phyloP scores from a whole-genome alignment of 768 basidiomycete genomes.

The Leccinum disarticulatum region DNA sequence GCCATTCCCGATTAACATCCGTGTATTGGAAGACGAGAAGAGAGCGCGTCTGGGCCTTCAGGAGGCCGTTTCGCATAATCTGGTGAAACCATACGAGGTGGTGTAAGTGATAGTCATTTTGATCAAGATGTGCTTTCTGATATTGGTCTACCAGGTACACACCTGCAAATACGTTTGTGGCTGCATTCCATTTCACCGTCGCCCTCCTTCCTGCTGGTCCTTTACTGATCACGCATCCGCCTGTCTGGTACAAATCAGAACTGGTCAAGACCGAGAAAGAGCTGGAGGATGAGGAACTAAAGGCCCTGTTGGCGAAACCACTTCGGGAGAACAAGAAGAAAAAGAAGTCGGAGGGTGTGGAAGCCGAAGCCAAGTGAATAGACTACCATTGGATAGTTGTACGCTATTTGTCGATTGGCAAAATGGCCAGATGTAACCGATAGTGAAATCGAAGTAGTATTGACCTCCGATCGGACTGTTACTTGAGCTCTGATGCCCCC shows the following conservation, averaged over 20 bases:
- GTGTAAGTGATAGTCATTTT: slow-evolving; percentile 51
- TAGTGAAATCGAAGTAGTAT: slow-evolving; percentile 9
- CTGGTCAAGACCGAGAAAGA: slow-evolving; percentile 88
- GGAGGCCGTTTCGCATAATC: slow-evolving; percentile 92
- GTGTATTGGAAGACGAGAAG: slow-evolving; percentile 93
- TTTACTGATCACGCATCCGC: slow-evolving; percentile 80
- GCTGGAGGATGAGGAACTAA: slow-evolving; percentile 84
- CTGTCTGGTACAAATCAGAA: slow-evolving; percentile 92
- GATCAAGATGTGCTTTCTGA: background rate
- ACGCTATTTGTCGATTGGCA: slow-evolving; percentile 18
- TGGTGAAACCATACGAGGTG: slow-evolving; percentile 95
- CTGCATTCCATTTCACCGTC: slow-evolving; percentile 97
- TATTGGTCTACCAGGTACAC: slow-evolving; percentile 58
- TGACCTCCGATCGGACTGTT: background rate
- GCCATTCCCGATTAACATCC: slow-evolving; percentile 96
- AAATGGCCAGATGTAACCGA: slow-evolving; percentile 13
- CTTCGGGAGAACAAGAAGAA: slow-evolving; percentile 92
- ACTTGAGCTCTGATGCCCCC: slow-evolving; percentile 5
- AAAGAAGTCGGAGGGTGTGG: slow-evolving; percentile 67
- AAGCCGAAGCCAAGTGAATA: slow-evolving; percentile 31
- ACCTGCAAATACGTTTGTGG: slow-evolving; percentile 79
- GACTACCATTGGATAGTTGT: slow-evolving; percentile 15
- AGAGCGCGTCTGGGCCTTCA: slow-evolving; percentile 91
- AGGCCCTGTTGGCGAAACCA: slow-evolving; percentile 72
- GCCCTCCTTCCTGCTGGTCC: slow-evolving; percentile 90